Percentiles rank a stretch among this genome's conserved stretches.
These are phyloP conservation scores for Colletotrichum lindemuthianum DNA, from an alignment of 2,329 filamentous ascomycete genomes.

Conservation along the genomic window DNA sequence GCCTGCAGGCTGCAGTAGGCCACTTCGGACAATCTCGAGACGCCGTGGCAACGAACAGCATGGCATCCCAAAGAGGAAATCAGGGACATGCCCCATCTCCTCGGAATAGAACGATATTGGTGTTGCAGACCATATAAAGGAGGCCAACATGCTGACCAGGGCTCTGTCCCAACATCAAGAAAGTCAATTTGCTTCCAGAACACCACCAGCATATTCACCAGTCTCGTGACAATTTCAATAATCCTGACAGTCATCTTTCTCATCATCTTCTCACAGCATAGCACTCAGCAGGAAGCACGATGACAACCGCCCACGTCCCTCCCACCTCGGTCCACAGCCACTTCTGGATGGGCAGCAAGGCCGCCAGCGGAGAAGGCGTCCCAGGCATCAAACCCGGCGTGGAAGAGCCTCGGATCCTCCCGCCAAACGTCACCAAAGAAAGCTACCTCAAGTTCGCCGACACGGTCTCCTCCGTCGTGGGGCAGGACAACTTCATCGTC, in stretches of 20 bases:
- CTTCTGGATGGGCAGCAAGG: slow-evolving; percentile 15
- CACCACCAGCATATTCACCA: too few species aligned
- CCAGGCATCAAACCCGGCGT: background rate
- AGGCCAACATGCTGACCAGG: too few species aligned
- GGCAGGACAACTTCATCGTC: slow-evolving; percentile 10
- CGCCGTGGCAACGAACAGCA: too few species aligned
- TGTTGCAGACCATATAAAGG: too few species aligned
- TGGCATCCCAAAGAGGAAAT: too few species aligned
- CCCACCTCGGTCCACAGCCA: slow-evolving; percentile 4
- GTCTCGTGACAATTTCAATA: too few species aligned
- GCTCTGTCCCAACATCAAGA: too few species aligned
- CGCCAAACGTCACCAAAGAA: slow-evolving; percentile 6
- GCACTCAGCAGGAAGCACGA: background rate
- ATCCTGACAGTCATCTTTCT: too few species aligned
- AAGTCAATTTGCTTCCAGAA: too few species aligned
- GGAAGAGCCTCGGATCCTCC: slow-evolving; percentile 1
- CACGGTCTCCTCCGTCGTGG: background rate
- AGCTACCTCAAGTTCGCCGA: background rate
- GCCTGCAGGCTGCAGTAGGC: too few species aligned
- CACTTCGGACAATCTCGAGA: too few species aligned
- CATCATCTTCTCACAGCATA: background rate
- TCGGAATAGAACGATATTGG: too few species aligned
- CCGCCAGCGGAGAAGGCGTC: background rate
- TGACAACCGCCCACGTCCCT: slow-evolving; percentile 11
- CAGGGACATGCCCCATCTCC: fast-evolving